phyloP scores from a whole-genome alignment of 768 basidiomycete species.

The Tricholoma furcatifolium region DNA sequence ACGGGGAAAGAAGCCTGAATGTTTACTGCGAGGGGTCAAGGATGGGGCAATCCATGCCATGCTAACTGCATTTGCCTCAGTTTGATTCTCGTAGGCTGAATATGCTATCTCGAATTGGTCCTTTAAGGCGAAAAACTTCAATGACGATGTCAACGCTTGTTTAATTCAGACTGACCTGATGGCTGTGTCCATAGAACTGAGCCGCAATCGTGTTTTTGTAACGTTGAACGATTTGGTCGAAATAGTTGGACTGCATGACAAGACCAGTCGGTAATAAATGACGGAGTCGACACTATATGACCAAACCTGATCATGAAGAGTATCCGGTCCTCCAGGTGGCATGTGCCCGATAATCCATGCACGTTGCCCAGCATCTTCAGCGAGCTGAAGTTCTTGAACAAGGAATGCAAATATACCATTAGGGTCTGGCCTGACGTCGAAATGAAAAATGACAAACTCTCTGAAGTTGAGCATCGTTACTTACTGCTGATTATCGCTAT shows the following conservation, averaged over 20 bases:
- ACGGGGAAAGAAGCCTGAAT: not conserved
- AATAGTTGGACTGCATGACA: constrained; percentile 52
- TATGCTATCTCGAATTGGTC: constrained; percentile 56
- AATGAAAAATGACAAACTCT: not conserved
- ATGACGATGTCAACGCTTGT: not conserved
- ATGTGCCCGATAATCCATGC: constrained; percentile 66
- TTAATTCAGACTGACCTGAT: constrained; percentile 28
- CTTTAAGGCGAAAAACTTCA: not conserved
- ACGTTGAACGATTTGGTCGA: constrained; percentile 58
- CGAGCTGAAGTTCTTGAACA: constrained; percentile 51
- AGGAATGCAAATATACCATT: constrained; percentile 59
- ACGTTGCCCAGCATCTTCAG: constrained; percentile 58
- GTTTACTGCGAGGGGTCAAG: constrained; percentile 54
- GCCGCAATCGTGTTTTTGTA: constrained; percentile 59
- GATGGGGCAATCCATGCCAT: constrained; percentile 54
- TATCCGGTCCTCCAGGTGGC: constrained; percentile 48
- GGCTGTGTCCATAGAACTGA: constrained; percentile 64
- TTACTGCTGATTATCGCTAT: constrained; percentile 46
- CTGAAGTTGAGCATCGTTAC: constrained; percentile 11
- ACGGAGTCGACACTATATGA: not conserved
- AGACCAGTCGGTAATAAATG: not conserved
- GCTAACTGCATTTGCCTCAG: constrained; percentile 42
- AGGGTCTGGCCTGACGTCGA: constrained; percentile 46
- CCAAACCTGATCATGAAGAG: constrained; percentile 49
- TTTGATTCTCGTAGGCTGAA: constrained; percentile 47